Evolutionary conservation across 2,329 filamentous ascomycete species (phyloP), one percentile per base, ranked within the genome.

Genomic region (Paraconiothyrium sp.): DNA sequence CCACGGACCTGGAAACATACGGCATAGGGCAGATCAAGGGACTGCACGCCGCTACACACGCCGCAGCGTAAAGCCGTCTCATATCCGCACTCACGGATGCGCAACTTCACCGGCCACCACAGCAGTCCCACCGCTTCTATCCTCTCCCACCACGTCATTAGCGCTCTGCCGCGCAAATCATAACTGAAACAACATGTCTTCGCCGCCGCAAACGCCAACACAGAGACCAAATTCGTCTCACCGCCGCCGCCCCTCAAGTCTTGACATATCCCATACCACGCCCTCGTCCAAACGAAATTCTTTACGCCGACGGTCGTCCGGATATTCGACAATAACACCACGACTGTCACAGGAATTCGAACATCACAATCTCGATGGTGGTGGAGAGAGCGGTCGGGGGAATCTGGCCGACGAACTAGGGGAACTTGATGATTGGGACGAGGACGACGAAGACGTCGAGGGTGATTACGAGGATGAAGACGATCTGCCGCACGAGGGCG

Each of bases 381-480:
- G 70, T 16, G 76, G 74, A 54, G 81, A 79, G 50, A 87, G 87
- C 63, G 89, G 90, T 9, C 82, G 93, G 64, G 92, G 92, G 35
- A 94, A 93, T 69, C 78, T 95, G 52, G 92, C 92, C 1, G 92
- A 94, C 77, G 92, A 95, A 78, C 82, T 95, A 51, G 92, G 90
- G 1, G 50, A 54, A 41, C 22, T 54, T 35, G 91, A 91, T 72
- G 89, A 89, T 4, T 88, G 91, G 76, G 88, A 86, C 47, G 88
- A 88, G 37, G 90, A 88, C 9, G 88, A 87, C 44, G 88, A 89
- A 43, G 84, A 82, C 16, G 81, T 80, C 27, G 83, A 84, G 55
- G 78, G 72, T 35, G 73, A 79, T 22, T 75, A 76, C 62, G 73
- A 74, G 41, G 75, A 76, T 30, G 75, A 78, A n/a, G 44, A 72